Conservation (phyloP, 1,284 basidiomycete genomes). For the Marasmius tenuissimus region DNA sequence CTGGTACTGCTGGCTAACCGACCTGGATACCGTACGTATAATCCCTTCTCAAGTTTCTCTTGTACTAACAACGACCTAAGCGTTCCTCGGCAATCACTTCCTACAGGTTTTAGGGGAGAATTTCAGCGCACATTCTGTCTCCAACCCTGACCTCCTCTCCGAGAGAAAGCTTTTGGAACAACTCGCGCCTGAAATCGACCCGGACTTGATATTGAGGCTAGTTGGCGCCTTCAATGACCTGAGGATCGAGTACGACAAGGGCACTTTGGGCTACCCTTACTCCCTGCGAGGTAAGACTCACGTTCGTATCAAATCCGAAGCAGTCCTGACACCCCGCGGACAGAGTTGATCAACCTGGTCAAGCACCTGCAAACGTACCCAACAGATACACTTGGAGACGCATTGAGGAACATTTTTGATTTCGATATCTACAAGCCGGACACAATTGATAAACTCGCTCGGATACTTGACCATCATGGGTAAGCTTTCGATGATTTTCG, state of each 20-base stretch:
- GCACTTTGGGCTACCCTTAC: conserved; percentile 61
- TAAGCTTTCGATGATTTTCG: conserved; percentile 24
- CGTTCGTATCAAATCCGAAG: not conserved
- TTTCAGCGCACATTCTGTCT: conserved; percentile 64
- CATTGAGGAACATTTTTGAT: conserved; percentile 64
- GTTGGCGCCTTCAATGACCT: conserved; percentile 66
- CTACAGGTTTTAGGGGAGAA: conserved; percentile 68
- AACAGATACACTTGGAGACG: conserved; percentile 51
- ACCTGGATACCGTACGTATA: conserved; percentile 68
- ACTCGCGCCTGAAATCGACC: conserved; percentile 57
- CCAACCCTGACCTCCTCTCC: conserved; percentile 63
- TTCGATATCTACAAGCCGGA: conserved; percentile 67
- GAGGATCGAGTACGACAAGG: conserved; percentile 54
- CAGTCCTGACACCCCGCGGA: not conserved
- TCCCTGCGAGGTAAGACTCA: conserved; percentile 52
- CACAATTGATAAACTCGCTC: conserved; percentile 57
- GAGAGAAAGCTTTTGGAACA: conserved; percentile 58
- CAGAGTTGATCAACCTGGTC: conserved; percentile 66
- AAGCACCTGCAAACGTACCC: conserved; percentile 63
- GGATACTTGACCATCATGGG: conserved; percentile 62
- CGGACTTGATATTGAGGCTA: conserved; percentile 52
- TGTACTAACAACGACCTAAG: conserved; percentile 27
- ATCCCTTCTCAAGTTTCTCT: conserved; percentile 1
- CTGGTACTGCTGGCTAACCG: conserved; percentile 65
- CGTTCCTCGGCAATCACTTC: conserved; percentile 72